Percentiles rank a stretch among this genome's conserved stretches.
phyloP scores from a whole-genome alignment of 495 filamentous ascomycete genomes.

The Penicillium herquei region DNA sequence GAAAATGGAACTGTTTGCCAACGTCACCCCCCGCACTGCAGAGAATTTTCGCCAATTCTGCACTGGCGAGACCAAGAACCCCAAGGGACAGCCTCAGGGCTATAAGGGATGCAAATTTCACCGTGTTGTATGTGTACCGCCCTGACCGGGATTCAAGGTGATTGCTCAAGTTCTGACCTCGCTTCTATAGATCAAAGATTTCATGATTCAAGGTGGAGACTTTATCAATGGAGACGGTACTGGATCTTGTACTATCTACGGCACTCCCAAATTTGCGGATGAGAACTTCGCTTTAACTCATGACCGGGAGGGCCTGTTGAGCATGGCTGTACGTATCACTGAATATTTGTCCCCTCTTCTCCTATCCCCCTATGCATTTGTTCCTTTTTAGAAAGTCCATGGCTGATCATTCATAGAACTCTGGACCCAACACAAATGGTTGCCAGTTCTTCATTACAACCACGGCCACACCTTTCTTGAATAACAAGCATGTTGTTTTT shows the following conservation, averaged over 20 bases:
- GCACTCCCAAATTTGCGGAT: constrained; percentile 78
- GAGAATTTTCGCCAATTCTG: constrained; percentile 98
- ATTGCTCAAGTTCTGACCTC: not conserved
- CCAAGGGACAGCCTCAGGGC: constrained; percentile 77
- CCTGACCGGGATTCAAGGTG: not conserved
- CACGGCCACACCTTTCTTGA: constrained; percentile 80
- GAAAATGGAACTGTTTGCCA: constrained; percentile 89
- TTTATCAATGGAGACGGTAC: constrained; percentile 94
- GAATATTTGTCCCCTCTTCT: not conserved
- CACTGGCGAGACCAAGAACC: constrained; percentile 86
- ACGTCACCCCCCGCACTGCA: constrained; percentile 81
- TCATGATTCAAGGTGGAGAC: constrained; percentile 97
- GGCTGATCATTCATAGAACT: constrained; percentile 58
- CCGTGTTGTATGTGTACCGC: constrained; percentile 67
- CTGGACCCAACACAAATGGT: constrained; percentile 90
- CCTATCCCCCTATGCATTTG: not conserved
- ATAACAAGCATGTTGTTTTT: constrained; percentile 94
- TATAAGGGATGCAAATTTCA: constrained; percentile 97
- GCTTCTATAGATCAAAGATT: constrained; percentile 79
- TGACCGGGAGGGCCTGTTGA: constrained; percentile 73
- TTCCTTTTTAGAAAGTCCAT: not conserved
- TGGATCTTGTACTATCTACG: constrained; percentile 84
- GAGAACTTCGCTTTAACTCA: constrained; percentile 86
- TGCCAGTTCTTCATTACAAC: constrained; percentile 98
- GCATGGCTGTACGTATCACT: constrained; percentile 77